A percentile compares a stretch with the other conserved stretches of the same genome.
These are phyloP conservation scores for Colletotrichum sp. DNA, from an alignment of 2,329 filamentous ascomycete species.

Conservation along the genomic window DNA sequence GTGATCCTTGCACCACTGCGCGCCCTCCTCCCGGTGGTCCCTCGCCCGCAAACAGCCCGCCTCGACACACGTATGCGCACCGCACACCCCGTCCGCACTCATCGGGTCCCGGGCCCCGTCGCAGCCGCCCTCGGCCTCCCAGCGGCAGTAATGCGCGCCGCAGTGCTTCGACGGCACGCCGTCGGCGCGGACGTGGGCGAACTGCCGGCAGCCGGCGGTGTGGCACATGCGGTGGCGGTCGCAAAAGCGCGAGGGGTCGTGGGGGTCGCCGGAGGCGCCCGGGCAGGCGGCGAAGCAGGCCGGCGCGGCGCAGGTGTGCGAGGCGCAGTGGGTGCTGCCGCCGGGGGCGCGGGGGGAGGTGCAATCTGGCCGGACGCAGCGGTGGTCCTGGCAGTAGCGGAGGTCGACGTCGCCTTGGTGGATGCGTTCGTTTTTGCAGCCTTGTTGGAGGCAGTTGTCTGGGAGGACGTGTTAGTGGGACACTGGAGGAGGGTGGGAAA, in stretches of 20 bases:
- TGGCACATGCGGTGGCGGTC: slow-evolving; percentile 32
- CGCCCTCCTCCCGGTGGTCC: neutral
- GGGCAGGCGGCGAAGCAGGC: slow-evolving; percentile 28
- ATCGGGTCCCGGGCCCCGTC: slow-evolving; percentile 22
- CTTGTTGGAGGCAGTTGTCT: slow-evolving; percentile 32
- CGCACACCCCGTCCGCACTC: slow-evolving; percentile 23
- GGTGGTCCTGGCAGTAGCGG: slow-evolving; percentile 31
- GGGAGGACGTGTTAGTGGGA: neutral
- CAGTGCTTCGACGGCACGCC: slow-evolving; percentile 30
- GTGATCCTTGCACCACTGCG: slow-evolving; percentile 27
- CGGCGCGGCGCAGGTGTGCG: slow-evolving; percentile 31
- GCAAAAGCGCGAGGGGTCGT: slow-evolving; percentile 28
- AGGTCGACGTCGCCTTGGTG: slow-evolving; percentile 23
- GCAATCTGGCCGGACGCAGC: slow-evolving; percentile 30
- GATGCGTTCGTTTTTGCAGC: slow-evolving; percentile 27
- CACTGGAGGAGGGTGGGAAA: neutral
- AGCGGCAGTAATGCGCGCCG: slow-evolving; percentile 32
- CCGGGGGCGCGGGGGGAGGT: slow-evolving; percentile 1
- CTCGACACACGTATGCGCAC: slow-evolving; percentile 24
- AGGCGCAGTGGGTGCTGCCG: slow-evolving; percentile 26
- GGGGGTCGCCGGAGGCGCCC: slow-evolving; percentile 14
- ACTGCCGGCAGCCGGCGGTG: slow-evolving; percentile 25
- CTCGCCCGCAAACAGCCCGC: slow-evolving; percentile 26
- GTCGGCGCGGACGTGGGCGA: slow-evolving; percentile 30
- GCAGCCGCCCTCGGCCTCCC: slow-evolving; percentile 26